Percentiles rank a stretch among this genome's conserved stretches.
phyloP scores from a whole-genome alignment of 345 rosid species.

The Eucalyptus shirleyi region DNA sequence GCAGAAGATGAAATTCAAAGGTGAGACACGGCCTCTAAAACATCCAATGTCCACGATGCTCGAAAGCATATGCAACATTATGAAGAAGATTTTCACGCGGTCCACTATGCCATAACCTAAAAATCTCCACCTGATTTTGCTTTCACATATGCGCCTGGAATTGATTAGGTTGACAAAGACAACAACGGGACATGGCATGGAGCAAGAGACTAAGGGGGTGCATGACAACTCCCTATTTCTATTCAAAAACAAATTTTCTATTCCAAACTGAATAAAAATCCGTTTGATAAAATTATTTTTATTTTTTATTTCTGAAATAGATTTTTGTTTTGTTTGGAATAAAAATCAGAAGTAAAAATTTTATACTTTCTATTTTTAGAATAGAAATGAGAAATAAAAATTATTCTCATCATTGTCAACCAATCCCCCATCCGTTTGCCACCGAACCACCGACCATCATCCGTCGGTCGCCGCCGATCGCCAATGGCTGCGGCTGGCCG shows the following conservation, averaged over 20 bases:
- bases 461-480: too few relatives aligned
- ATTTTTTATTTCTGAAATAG: too few relatives aligned
- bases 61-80: background rate
- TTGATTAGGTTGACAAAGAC: background rate
- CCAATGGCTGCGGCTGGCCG: too few relatives aligned
- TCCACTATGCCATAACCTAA: background rate
- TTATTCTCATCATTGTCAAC: too few relatives aligned
- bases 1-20: background rate
- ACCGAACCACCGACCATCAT: accelerated
- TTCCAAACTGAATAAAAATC: accelerated
- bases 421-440: too few relatives aligned
- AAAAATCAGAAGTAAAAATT: too few relatives aligned
- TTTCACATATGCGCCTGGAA: background rate
- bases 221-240: too few relatives aligned
- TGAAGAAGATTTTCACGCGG: background rate
- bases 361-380: accelerated
- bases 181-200: background rate
- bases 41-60: background rate
- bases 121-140: background rate
- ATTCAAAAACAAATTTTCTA: too few relatives aligned
- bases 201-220: too few relatives aligned
- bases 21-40: background rate
- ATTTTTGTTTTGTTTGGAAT: too few relatives aligned
- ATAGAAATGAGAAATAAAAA: too few relatives aligned
- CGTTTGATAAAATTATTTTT: accelerated